Conservation (phyloP, 495 filamentous ascomycete species). For the Parachaetomium inaequale region DNA sequence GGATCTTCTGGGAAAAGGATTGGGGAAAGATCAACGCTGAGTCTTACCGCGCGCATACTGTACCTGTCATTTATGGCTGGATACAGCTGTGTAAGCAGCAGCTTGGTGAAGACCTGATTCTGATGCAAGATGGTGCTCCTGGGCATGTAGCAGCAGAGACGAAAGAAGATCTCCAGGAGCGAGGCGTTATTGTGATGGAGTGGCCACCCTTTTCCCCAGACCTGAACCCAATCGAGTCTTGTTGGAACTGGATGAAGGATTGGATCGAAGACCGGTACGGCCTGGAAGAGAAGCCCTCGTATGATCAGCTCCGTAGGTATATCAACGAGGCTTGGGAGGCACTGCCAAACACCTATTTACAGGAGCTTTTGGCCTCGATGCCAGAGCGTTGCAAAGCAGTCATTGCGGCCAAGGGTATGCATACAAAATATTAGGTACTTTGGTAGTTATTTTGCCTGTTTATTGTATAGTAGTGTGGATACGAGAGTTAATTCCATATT, state of each 20-base stretch:
- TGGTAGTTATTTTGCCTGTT: no score
- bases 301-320: constrained; percentile 17
- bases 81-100: not conserved
- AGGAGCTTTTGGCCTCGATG: constrained; percentile 24
- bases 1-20: constrained; percentile 36
- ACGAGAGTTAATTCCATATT: no score
- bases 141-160: constrained; percentile 17
- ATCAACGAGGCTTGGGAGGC: constrained; percentile 29
- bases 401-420: constrained; percentile 29
- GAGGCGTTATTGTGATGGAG: constrained; percentile 19
- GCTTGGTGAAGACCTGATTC: constrained; percentile 8
- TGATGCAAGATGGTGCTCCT: constrained; percentile 28
- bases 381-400: constrained; percentile 30
- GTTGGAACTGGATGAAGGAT: constrained; percentile 34
- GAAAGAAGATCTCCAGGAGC: constrained; percentile 4
- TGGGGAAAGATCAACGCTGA: constrained; percentile 28
- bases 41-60: constrained; percentile 22
- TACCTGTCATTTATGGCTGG: constrained; percentile 29
- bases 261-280: constrained; percentile 20
- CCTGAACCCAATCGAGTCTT: constrained; percentile 30
- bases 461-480: no score
- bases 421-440: no score
- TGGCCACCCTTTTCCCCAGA: constrained; percentile 30
- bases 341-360: constrained; percentile 19
- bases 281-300: constrained; percentile 16